Base-by-base conservation (phyloP, 495 filamentous ascomycete species). In the Gamarada debralockiae region DNA sequence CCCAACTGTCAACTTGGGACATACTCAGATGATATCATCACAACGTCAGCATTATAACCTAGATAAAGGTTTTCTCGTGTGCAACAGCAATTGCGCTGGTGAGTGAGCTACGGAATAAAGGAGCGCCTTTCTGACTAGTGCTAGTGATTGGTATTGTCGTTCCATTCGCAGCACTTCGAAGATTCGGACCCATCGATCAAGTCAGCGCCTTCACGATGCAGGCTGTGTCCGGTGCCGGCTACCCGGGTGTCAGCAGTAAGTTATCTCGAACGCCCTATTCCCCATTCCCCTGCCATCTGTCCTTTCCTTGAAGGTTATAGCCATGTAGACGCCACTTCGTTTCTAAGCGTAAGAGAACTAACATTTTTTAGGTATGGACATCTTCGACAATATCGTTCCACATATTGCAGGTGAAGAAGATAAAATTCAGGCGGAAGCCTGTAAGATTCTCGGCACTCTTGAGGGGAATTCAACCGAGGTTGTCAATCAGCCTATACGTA, bases 11-110 rank as follows among this genome's bases (percentile, higher is more conserved):
- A 93, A 92, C 70, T 80, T 89, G 12, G 67, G 74, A 18, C 89
- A 93, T 67, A 73, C 91, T 58, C 75, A 82, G 63, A 69, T 91
- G 50, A 89, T 92, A 61, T 84, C 84, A 15, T 80, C 89, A 67
- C 88, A 93, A 70, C 76, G 82, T 40, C 73, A 75, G 59, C 73
- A 82, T 7, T 79, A 83, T 57, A 71, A 70, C 15, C 71, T 90
- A 33, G 71, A 83, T 48, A 87, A 85, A 67, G 89, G 89, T 9
- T 91, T 92, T 70, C 66, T 92, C 44, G 84, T 92, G 37, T 92
- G 88, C 74, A 95, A 95, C 72, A 89, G 86, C 48, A 93, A 95
- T 75, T 95, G 89, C 70, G 88, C 89, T n/a, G n/a, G n/a, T n/a
- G n/a, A n/a, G n/a, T n/a, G n/a, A n/a, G n/a, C n/a, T n/a, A n/a